Evolutionary conservation across 2,329 filamentous ascomycete genomes (phyloP).

Genomic region (Epichloe glyceriae): DNA sequence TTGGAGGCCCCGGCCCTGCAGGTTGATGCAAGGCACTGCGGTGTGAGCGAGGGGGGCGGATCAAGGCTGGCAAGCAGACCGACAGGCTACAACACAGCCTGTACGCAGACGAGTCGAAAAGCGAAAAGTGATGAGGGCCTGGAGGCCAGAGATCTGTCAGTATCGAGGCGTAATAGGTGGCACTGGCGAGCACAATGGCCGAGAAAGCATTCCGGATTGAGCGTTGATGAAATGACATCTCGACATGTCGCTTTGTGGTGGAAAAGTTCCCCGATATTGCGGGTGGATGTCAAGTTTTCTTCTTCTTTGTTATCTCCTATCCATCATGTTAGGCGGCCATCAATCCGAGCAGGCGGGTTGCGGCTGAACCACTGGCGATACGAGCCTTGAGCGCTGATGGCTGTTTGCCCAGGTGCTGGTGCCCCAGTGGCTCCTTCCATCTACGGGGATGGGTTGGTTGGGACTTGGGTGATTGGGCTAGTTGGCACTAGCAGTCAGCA

Average conservation of each 20-base stretch:
- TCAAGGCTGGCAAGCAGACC: not conserved
- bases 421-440: not conserved
- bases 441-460: not conserved
- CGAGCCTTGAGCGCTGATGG: no score
- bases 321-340: not conserved
- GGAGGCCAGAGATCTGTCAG: not conserved
- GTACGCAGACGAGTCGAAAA: not conserved
- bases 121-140: not conserved
- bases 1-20: slow-evolving; percentile 14
- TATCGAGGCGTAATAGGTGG: not conserved
- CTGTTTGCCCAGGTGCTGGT: no score
- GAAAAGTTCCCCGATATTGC: not conserved
- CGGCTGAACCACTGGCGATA: no score
- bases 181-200: slow-evolving; percentile 4
- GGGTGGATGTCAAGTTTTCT: not conserved
- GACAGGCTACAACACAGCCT: not conserved
- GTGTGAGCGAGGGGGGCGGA: not conserved
- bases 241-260: slow-evolving; percentile 1
- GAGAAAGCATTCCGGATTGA: not conserved
- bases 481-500: no score
- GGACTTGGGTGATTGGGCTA: no score
- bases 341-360: not conserved
- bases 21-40: slow-evolving; percentile 11
- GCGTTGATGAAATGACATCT: not conserved
- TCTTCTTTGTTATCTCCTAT: not conserved